Evolutionary conservation across 2,329 filamentous ascomycete species (phyloP), one percentile per base, ranked within the genome.

Genomic region (Leptographium wingfieldii): DNA sequence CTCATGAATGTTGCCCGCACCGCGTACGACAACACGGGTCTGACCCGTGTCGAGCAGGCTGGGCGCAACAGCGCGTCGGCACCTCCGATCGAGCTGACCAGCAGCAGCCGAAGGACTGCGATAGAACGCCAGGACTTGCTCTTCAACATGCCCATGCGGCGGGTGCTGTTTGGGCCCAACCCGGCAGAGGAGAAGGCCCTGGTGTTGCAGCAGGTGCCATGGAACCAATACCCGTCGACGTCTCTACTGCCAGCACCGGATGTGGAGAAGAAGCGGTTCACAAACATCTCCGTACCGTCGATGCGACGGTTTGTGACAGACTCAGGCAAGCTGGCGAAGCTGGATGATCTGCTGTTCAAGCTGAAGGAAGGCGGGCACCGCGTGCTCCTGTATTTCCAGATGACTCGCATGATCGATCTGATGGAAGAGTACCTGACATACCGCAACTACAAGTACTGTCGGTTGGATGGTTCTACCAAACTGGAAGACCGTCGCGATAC

Each of bases 371-470:
- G 88, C 64, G 88, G 88, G 43, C 94, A 99, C 67, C 91, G 94
- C 69, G 94, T 99, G 27, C 79, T 99, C 59, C 78, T 99, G 25
- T 99, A 99, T 80, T 99, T 99, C 88, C 94, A 99, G 78, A 99
- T 99, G 94, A 99, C 94, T 4, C 88, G 90, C 69, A 99, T 99
- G 94, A 97, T 99, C 69, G 92, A 99, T 71, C 78, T 99, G 62
- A 97, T 97, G 89, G 94, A 99, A 72, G 94, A 99, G 74, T 99
- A 97, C 68, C 79, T 99, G 61, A 97, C 94, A 0, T 97, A 97
- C 76, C 90, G 94, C 71, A 96, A 97, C 75, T 97, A 96, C 85
- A 96, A 95, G 73, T 99, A 96, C 75, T 95, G 92, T 68, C 89
- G 94, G 62, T 81, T 99, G 53, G 94, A 99, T 68, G 94, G 94